Evolutionary conservation across 2,329 filamentous ascomycete species (phyloP), one percentile per base, ranked within the genome.

Genomic region (Colletotrichum euphorbiae): DNA sequence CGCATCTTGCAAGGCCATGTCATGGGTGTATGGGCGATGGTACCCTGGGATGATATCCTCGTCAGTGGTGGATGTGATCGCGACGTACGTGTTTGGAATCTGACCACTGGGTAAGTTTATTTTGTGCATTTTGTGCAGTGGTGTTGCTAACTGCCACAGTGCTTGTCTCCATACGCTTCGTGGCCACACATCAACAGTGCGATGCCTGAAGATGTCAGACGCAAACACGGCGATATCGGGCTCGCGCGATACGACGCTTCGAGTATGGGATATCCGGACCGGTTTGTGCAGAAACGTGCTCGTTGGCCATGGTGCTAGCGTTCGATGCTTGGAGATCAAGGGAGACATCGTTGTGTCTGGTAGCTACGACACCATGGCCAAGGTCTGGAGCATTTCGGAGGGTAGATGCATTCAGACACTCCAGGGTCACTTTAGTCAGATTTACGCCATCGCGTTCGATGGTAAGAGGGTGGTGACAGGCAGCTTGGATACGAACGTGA

Each of bases 21-120:
- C 50, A 99, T 99, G 96, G 96, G 96, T 45, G 96, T 99, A 19
- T 99, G 96, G 96, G 96, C 96, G 55, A 98, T 99, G 95, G 94
- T 99, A 24, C 96, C 96, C 6, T 98, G 94, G 93, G 95, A 93
- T 68, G 95, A 99, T 77, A 91, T 93, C 60, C 85, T 99, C 69
- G 96, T 99, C 69, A 98, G 94, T 74, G 96, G 96, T 74, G 96
- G 96, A 6, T 99, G 96, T 77, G 96, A 99, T 81, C 89, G 96
- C 69, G 96, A 99, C 77, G 96, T 99, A 31, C 88, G 96, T 65
- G 96, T 99, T 6, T 99, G 96, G 96, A 93, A 99, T 75, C 90
- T 99, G 84, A 90, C 90, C 57, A 97, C 93, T 69, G 96, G 94
- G 93, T 97, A 87, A 78, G 89, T 74, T 36, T 31, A 19, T 38